Percentiles rank a stretch among this genome's conserved stretches.
Conservation (phyloP, 2,329 filamentous ascomycete species). For the Sporothrix pallida region DNA sequence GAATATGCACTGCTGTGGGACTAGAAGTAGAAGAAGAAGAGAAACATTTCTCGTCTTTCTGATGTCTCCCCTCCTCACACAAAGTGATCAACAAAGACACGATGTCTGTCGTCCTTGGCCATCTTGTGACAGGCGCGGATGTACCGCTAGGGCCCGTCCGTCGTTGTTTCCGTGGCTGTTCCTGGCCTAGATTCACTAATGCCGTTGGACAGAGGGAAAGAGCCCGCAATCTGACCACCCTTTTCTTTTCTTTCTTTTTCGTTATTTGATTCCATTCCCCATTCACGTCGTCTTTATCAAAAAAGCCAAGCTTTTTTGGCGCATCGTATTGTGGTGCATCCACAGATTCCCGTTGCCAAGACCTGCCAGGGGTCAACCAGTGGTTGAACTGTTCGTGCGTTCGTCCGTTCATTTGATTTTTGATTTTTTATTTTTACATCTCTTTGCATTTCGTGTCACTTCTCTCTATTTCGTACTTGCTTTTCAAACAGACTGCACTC, state of each 20-base stretch:
- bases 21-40: no score
- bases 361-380: slow-evolving; percentile 1
- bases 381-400: slow-evolving; percentile 6
- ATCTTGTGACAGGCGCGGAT: background rate
- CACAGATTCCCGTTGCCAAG: slow-evolving; percentile 26
- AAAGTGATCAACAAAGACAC: background rate
- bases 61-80: background rate
- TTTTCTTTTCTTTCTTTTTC: background rate
- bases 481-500: no score
- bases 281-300: background rate
- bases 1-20: no score
- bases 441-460: background rate
- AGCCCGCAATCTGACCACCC: background rate
- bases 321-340: slow-evolving; percentile 10
- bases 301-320: slow-evolving; percentile 11
- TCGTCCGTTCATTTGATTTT: background rate
- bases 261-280: background rate
- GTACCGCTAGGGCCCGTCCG: background rate
- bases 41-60: background rate
- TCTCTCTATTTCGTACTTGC: no score
- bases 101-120: background rate
- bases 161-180: background rate
- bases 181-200: background rate
- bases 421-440: no score
- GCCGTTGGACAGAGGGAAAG: background rate